Evolutionary conservation across 441 rosid genomes (phyloP).

Genomic region (Kokia cookei): DNA sequence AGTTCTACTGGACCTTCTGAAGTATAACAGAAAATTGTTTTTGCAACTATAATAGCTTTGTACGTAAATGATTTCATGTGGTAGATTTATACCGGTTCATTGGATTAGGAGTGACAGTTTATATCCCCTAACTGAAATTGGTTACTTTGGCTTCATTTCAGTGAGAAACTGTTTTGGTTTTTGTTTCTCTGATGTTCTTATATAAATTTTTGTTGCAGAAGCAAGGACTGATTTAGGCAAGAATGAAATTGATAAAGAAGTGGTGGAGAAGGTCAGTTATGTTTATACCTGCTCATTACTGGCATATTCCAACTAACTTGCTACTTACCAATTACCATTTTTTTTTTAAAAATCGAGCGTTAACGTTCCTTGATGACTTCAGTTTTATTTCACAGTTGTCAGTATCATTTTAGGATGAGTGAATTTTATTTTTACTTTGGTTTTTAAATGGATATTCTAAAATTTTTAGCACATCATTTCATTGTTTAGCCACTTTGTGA

Average conservation of each 20-base stretch:
- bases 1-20: neutral
- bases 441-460: neutral
- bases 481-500: neutral
- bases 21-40: neutral
- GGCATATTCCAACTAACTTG: neutral
- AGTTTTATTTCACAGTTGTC: too few relatives aligned
- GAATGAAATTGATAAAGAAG: constrained; percentile 62
- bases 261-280: constrained; percentile 70
- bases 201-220: constrained; percentile 36
- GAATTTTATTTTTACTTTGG: neutral
- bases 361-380: neutral
- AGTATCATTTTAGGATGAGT: neutral
- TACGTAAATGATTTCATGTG: neutral
- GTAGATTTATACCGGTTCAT: neutral
- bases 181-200: constrained; percentile 10
- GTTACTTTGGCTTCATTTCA: neutral
- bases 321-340: neutral
- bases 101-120: neutral
- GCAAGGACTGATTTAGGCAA: constrained; percentile 67
- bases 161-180: neutral
- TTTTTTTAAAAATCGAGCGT: neutral
- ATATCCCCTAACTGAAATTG: neutral
- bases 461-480: neutral
- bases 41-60: neutral
- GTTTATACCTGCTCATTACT: neutral